These are phyloP conservation scores for Venturia pyrina DNA, from an alignment of 2,329 filamentous ascomycete species.

Conservation along the genomic window DNA sequence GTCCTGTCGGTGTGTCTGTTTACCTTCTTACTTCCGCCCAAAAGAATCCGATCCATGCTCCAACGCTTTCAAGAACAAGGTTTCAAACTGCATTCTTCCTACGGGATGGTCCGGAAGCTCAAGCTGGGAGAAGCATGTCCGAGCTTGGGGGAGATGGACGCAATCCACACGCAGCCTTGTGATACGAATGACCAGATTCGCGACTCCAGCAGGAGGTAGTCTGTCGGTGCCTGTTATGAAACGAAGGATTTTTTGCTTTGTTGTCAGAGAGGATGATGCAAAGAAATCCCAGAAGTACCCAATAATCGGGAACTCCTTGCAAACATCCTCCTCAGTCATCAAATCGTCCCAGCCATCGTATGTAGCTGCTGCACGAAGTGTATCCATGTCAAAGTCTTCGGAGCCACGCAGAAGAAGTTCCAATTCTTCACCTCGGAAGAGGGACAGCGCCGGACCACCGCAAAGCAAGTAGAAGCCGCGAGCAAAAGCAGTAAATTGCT, in stretches of 20 bases:
- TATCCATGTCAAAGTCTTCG: conserved; percentile 73
- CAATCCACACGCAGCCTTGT: conserved; percentile 65
- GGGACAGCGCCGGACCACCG: conserved; percentile 73
- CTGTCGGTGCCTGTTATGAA: conserved; percentile 89
- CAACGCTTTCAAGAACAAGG: conserved; percentile 69
- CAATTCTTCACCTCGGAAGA: conserved; percentile 87
- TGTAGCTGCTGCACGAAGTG: conserved; percentile 63
- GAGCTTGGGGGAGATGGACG: conserved; percentile 56
- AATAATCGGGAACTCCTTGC: conserved; percentile 55
- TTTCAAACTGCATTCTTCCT: conserved; percentile 50
- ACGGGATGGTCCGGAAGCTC: conserved; percentile 64
- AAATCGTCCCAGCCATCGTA: conserved; percentile 64
- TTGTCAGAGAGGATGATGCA: conserved; percentile 48
- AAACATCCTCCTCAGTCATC: conserved; percentile 35
- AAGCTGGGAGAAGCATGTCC: conserved; percentile 85
- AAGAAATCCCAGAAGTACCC: conserved; percentile 88
- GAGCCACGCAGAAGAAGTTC: conserved; percentile 79
- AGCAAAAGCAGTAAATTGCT: conserved; percentile 90
- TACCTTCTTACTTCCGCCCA: neutral
- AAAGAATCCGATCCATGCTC: conserved; percentile 33
- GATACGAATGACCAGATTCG: conserved; percentile 67
- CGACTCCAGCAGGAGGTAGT: conserved; percentile 78
- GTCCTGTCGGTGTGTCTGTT: neutral
- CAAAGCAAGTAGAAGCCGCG: conserved; percentile 89
- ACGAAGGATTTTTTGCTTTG: conserved; percentile 68